A percentile compares a stretch with the other conserved stretches of the same genome.
phyloP scores from a whole-genome alignment of 257 asterid genomes.

The Marsdenia floribunda region DNA sequence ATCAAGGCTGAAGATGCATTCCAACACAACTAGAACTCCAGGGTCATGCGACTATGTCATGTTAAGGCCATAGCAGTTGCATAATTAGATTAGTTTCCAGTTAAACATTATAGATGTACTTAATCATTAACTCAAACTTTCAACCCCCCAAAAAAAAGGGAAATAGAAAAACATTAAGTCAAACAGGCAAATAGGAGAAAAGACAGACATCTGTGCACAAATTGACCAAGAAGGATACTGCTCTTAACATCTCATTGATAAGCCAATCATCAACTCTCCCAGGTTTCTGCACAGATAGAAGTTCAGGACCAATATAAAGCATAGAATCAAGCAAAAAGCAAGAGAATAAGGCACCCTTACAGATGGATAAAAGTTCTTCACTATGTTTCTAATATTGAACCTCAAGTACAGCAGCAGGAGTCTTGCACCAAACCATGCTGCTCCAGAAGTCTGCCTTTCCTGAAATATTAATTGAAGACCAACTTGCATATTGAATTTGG shows the following conservation, averaged over 20 bases:
- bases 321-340: not conserved
- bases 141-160: too few relatives aligned
- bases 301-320: slow-evolving; percentile 16
- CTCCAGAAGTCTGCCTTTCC: slow-evolving; percentile 69
- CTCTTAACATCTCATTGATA: slow-evolving; percentile 71
- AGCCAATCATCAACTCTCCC: slow-evolving; percentile 72
- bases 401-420: slow-evolving; percentile 65
- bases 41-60: slow-evolving; percentile 70
- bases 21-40: slow-evolving; percentile 62
- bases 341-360: slow-evolving; percentile 40
- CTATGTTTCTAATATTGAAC: slow-evolving; percentile 49
- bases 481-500: not conserved
- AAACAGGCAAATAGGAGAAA: not conserved
- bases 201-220: not conserved
- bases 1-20: slow-evolving; percentile 81
- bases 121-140: too few relatives aligned
- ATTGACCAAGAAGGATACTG: slow-evolving; percentile 64
- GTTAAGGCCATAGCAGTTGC: slow-evolving; percentile 45
- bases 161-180: not conserved
- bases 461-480: slow-evolving; percentile 27
- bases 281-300: slow-evolving; percentile 44
- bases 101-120: too few relatives aligned
- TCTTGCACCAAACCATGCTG: slow-evolving; percentile 76
- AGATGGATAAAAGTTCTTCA: slow-evolving; percentile 65
- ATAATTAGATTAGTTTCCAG: not conserved